Base-by-base conservation (phyloP, 1,284 basidiomycete species). In the Malassezia sympodialis region DNA sequence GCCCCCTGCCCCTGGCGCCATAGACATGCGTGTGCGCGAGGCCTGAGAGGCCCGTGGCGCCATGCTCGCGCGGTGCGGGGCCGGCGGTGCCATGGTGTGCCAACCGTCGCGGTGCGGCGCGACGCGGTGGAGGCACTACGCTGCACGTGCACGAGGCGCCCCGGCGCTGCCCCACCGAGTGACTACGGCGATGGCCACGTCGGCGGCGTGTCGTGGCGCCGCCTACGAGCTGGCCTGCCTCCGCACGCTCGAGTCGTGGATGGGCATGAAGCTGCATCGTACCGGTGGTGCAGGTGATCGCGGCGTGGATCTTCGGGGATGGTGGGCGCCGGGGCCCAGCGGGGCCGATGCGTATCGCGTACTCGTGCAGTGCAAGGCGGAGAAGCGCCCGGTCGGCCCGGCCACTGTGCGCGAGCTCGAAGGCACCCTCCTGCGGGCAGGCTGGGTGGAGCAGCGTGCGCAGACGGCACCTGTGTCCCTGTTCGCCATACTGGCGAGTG, bases 361-460 rank as follows among this genome's bases (percentile, higher is more conserved):
- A n/a, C 67, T 91, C 15, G 88, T 80, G 0, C 89, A 93, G 68
- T 94, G 90, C 79, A 94, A 94, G 77, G 88, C 88, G 0, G 86
- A 89, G 67, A 83, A 82, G 75, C 84, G 83, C 73, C 84, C 84
- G 68, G 76, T 84, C 31, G 82, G 86, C 0, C 88, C 89, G 1
- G 82, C 82, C 6, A 83, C 84, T 62, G 81, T 93, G 1, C 82
- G 90, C 37, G 89, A 94, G 75, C 79, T 93, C 76, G 89, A 93
- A 72, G 61, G 67, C 17, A 65, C 66, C 0, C 35, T 66, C 3
- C 51, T 65, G 23, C 60, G 67, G 14, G 67, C 60, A 0, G 19
- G 19, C 7, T 53, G 51, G 46, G 48, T 53, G 14, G 30, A 39
- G 17, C 40, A 43, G 31, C 27, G 15, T 2, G 8, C 40, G 14